Evolutionary conservation across 1,284 basidiomycete genomes (phyloP).

Genomic region (Sanghuangporus sanghuang): DNA sequence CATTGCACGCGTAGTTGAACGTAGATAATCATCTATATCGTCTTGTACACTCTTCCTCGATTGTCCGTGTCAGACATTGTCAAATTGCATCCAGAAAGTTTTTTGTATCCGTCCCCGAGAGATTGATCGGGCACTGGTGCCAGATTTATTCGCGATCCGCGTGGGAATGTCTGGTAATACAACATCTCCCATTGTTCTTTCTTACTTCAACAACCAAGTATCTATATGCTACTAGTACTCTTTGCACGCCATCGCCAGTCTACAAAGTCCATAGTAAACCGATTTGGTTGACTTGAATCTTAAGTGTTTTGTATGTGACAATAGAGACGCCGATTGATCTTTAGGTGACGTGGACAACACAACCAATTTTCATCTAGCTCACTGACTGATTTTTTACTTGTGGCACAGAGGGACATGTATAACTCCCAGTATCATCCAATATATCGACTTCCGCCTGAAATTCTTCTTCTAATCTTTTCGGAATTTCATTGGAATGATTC

Average conservation of each 20-base stretch:
- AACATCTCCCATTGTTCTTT: no score
- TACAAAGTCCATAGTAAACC: no score
- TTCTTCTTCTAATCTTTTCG: constrained; percentile 6
- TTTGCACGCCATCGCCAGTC: no score
- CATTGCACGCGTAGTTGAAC: not conserved
- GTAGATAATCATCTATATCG: not conserved
- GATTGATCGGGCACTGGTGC: no score
- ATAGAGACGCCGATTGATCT: no score
- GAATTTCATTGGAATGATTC: constrained; percentile 4
- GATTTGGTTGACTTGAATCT: no score
- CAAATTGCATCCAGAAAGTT: not conserved
- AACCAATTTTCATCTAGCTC: not conserved
- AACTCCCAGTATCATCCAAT: not conserved
- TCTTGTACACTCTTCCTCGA: not conserved
- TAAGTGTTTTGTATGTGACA: no score
- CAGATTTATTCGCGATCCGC: no score
- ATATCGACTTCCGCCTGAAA: constrained; percentile 4
- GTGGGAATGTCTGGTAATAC: no score
- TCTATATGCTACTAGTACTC: no score
- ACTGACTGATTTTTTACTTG: not conserved
- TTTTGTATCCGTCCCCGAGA: no score
- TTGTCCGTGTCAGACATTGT: not conserved
- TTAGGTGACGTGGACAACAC: not conserved
- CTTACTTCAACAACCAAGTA: no score
- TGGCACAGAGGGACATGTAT: not conserved